phyloP scores from a whole-genome alignment of 495 filamentous ascomycete species.

The Penicillium salamii region DNA sequence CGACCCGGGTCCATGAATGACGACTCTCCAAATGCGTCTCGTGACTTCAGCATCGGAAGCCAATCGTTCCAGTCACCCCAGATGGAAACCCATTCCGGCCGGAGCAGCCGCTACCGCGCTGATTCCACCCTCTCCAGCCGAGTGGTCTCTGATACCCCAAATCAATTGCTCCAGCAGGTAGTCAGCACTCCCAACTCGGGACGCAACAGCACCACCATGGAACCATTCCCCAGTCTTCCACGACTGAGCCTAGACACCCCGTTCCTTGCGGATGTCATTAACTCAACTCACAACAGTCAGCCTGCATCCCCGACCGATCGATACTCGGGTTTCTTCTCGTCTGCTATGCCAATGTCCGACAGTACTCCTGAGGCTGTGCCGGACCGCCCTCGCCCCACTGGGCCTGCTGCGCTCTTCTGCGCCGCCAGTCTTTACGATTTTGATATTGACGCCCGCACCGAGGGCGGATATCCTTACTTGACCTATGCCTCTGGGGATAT shows the following conservation, averaged over 20 bases:
- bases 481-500: constrained; percentile 93
- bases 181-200: constrained; percentile 12
- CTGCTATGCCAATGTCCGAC: constrained; percentile 80
- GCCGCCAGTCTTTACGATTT: constrained; percentile 95
- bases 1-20: constrained; percentile 65
- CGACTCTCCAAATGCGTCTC: constrained; percentile 53
- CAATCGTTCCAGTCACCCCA: constrained; percentile 36
- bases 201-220: constrained; percentile 14
- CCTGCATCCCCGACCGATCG: constrained; percentile 33
- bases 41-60: constrained; percentile 46
- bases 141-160: constrained; percentile 15
- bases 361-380: constrained; percentile 26
- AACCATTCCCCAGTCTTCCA: constrained; percentile 40
- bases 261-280: constrained; percentile 36
- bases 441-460: constrained; percentile 87
- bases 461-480: constrained; percentile 93
- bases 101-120: constrained; percentile 28
- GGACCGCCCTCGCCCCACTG: constrained; percentile 25
- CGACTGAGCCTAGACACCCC: constrained; percentile 43
- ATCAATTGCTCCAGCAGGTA: constrained; percentile 32
- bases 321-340: constrained; percentile 74
- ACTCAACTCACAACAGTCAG: constrained; percentile 20
- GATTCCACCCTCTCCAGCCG: constrained; percentile 34
- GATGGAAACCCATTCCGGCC: constrained; percentile 29
- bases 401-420: constrained; percentile 69